Conservation (phyloP, 176 grass and related monocot genomes). For the Avena atlantica region DNA sequence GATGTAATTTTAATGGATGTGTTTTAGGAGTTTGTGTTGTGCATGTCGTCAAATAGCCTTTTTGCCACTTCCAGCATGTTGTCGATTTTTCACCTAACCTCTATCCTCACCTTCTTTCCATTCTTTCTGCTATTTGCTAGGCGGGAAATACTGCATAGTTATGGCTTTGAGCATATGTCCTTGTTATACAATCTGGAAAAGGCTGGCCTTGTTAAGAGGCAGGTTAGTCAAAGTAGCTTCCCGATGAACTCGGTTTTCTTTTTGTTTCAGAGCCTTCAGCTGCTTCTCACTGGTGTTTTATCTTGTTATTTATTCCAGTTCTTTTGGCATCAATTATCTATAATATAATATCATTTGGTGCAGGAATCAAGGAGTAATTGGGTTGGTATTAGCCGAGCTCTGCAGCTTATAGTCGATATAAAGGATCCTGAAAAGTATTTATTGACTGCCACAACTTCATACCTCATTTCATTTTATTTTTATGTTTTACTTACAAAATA, state of each 20-base stretch:
- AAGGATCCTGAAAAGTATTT: constrained; percentile 67
- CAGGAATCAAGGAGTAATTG: constrained; percentile 91
- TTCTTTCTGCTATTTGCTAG: constrained; percentile 38
- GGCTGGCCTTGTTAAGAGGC: constrained; percentile 77
- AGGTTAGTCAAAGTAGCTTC: constrained; percentile 54
- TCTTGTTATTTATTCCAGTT: constrained; percentile 25
- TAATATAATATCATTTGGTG: background rate
- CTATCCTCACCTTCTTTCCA: constrained; percentile 1
- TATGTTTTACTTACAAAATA: background rate
- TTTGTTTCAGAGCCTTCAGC: background rate
- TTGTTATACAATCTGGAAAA: constrained; percentile 96
- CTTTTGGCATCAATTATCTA: background rate
- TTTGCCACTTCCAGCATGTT: constrained; percentile 4
- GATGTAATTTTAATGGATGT: constrained; percentile 3
- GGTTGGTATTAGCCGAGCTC: constrained; percentile 71
- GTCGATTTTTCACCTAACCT: background rate
- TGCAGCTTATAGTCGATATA: constrained; percentile 89
- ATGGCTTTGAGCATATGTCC: constrained; percentile 93
- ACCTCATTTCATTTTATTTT: constrained; percentile 34
- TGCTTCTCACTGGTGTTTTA: constrained; percentile 30
- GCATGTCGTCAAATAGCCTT: constrained; percentile 15
- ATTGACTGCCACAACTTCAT: constrained; percentile 13
- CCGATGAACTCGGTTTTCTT: background rate
- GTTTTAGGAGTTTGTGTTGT: background rate
- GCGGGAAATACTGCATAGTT: constrained; percentile 93